A percentile compares a stretch with the other conserved stretches of the same genome.
phyloP scores from a whole-genome alignment of 257 asterid genomes.

The Rehmannia glutinosa region DNA sequence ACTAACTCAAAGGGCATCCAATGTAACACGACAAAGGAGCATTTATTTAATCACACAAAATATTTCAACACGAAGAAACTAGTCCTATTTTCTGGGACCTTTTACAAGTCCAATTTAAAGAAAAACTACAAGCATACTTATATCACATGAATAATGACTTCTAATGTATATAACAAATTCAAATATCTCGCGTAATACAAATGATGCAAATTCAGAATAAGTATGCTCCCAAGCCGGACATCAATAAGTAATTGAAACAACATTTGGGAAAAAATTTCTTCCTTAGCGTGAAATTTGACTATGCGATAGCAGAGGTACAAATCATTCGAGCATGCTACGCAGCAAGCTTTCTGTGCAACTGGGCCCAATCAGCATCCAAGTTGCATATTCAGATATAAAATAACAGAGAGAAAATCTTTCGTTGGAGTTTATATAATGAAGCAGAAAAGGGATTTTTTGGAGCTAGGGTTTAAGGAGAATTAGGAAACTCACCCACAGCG shows the following conservation, averaged over 20 bases:
- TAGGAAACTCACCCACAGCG: constrained; percentile 54
- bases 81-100: neutral
- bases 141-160: constrained; percentile 9
- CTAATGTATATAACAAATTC: neutral
- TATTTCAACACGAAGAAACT: neutral
- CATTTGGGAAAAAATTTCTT: neutral
- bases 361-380: neutral
- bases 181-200: neutral
- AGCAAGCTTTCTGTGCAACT: neutral
- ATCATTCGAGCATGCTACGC: neutral
- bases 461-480: constrained; percentile 33
- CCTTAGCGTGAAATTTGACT: neutral
- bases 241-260: neutral
- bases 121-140: neutral
- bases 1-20: neutral
- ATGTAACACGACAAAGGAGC: neutral
- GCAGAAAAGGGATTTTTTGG: neutral
- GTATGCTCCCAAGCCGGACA: neutral
- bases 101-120: neutral
- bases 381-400: neutral
- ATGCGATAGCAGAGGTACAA: neutral
- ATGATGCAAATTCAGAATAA: constrained; percentile 7
- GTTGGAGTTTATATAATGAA: neutral
- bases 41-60: neutral
- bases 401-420: neutral